These are phyloP conservation scores for Hibiscus syriacus DNA, from an alignment of 345 rosid species.

Conservation along the genomic window DNA sequence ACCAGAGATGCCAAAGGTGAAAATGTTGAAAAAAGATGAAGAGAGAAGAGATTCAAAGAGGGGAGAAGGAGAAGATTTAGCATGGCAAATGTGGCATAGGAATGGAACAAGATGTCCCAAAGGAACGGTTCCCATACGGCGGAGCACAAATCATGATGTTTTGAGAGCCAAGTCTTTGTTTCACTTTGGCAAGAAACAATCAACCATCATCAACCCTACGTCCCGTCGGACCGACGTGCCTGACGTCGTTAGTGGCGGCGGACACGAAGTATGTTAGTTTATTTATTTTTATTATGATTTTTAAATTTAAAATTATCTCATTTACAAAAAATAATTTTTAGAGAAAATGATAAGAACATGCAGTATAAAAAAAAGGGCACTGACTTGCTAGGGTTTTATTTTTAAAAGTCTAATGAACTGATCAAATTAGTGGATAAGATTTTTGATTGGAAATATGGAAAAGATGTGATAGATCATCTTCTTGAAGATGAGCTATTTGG, in stretches of 20 bases:
- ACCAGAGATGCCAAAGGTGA: conserved; percentile 44
- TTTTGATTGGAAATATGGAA: background rate
- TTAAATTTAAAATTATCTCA: background rate
- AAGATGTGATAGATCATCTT: background rate
- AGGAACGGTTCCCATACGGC: conserved; percentile 86
- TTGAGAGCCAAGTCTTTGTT: conserved; percentile 88
- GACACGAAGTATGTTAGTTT: conserved; percentile 59
- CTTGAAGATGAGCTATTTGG: background rate
- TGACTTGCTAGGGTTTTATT: background rate
- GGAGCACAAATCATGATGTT: conserved; percentile 63
- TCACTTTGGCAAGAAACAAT: conserved; percentile 75
- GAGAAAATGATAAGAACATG: background rate
- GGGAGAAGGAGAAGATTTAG: conserved; percentile 22
- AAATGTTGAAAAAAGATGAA: conserved; percentile 17
- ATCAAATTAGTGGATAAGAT: background rate
- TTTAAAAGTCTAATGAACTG: background rate
- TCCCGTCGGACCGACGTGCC: conserved; percentile 50
- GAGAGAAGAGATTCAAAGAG: too few relatives aligned
- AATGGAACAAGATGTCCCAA: conserved; percentile 86
- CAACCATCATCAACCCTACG: conserved; percentile 9
- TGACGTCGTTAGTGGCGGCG: conserved; percentile 64
- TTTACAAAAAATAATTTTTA: background rate
- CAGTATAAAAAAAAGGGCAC: background rate
- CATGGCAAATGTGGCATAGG: conserved; percentile 84
- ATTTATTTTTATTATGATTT: background rate